A percentile compares a stretch with the other conserved stretches of the same genome.
These are phyloP conservation scores for Coniochaeta ligniaria DNA, from an alignment of 2,329 filamentous ascomycete genomes.

Conservation along the genomic window DNA sequence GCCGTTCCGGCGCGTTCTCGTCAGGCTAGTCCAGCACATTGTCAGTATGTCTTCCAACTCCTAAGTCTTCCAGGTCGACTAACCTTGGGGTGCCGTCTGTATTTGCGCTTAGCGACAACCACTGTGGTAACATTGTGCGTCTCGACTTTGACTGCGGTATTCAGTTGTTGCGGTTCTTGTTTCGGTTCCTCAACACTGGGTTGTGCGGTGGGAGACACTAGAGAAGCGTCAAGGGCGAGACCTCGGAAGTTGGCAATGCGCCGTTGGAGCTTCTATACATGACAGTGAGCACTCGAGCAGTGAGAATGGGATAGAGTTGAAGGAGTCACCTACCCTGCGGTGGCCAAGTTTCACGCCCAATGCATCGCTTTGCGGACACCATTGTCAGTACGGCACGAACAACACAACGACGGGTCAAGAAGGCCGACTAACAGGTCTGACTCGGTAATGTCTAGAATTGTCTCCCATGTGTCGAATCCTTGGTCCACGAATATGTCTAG, in stretches of 20 bases:
- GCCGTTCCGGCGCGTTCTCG: conserved; percentile 71
- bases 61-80: not conserved
- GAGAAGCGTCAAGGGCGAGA: conserved; percentile 44
- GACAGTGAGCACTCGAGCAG: conserved; percentile 6
- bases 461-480: conserved; percentile 81
- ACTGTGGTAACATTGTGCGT: conserved; percentile 32
- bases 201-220: conserved; percentile 38
- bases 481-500: conserved; percentile 65
- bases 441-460: conserved; percentile 76
- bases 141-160: conserved; percentile 33
- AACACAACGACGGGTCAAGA: not conserved
- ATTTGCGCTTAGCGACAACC: conserved; percentile 60
- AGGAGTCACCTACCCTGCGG: conserved; percentile 53
- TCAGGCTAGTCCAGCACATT: conserved; percentile 48
- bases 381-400: conserved; percentile 12
- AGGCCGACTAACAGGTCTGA: conserved; percentile 60
- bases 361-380: conserved; percentile 45
- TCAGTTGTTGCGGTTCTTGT: conserved; percentile 38
- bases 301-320: not conserved
- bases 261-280: conserved; percentile 66
- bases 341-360: conserved; percentile 76
- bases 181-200: conserved; percentile 47
- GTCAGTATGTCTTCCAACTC: not conserved
- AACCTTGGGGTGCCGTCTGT: conserved; percentile 71
- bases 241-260: conserved; percentile 71